These are phyloP conservation scores for Penicillium bialowiezense DNA, from an alignment of 495 filamentous ascomycete genomes.

Conservation along the genomic window DNA sequence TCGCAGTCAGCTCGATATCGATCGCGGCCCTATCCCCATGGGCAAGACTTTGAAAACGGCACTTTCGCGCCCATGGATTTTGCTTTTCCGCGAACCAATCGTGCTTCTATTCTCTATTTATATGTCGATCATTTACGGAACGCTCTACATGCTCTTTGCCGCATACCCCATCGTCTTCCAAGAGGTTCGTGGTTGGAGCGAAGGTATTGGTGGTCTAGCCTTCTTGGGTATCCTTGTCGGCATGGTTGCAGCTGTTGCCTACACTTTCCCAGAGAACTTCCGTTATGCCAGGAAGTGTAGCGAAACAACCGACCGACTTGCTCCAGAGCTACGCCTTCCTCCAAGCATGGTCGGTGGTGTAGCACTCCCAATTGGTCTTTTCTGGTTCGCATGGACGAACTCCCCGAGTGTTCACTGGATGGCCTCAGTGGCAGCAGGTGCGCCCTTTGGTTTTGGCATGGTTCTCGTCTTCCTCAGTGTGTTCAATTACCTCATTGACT, in stretches of 20 bases:
- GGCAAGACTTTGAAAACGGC: conserved; percentile 40
- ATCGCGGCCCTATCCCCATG: conserved; percentile 37
- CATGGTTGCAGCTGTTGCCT: conserved; percentile 62
- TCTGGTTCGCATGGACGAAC: conserved; percentile 71
- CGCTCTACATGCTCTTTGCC: conserved; percentile 82
- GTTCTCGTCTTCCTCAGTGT: conserved; percentile 70
- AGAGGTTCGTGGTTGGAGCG: conserved; percentile 67
- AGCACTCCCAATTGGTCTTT: conserved; percentile 50
- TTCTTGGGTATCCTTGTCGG: conserved; percentile 82
- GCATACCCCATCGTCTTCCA: conserved; percentile 79
- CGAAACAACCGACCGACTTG: conserved; percentile 29
- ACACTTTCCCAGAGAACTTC: conserved; percentile 40
- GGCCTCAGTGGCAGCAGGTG: conserved; percentile 59
- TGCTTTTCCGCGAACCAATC: conserved; percentile 55
- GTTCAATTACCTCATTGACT: conserved; percentile 77
- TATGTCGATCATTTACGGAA: conserved; percentile 72
- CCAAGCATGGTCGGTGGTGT: conserved; percentile 28
- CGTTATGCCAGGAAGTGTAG: conserved; percentile 33
- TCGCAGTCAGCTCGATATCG: conserved; percentile 43
- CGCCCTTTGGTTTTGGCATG: conserved; percentile 73
- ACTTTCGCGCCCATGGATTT: conserved; percentile 48
- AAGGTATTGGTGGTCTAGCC: conserved; percentile 67
- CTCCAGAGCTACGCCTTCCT: conserved; percentile 41
- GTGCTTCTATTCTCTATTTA: conserved; percentile 66
- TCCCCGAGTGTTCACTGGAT: conserved; percentile 67